These are phyloP conservation scores for Handroanthus guayacan DNA, from an alignment of 257 asterid species.

Conservation along the genomic window DNA sequence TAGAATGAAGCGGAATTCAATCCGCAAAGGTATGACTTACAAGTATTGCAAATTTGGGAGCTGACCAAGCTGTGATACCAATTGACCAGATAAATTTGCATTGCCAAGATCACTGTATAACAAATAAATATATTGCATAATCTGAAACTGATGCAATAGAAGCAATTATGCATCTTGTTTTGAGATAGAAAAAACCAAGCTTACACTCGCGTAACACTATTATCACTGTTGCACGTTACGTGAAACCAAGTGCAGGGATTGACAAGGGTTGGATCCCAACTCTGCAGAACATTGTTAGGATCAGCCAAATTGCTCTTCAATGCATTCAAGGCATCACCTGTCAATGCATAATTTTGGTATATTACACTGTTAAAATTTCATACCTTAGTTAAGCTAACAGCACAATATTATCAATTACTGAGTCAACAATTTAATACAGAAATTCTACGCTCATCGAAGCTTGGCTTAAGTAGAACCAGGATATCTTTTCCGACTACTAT, in stretches of 20 bases:
- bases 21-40: conserved; percentile 58
- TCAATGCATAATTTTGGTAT: conserved; percentile 27
- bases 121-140: conserved; percentile 26
- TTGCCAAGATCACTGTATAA: conserved; percentile 91
- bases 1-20: conserved; percentile 10
- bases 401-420: conserved; percentile 10
- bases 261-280: conserved; percentile 97
- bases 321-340: conserved; percentile 96
- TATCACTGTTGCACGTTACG: conserved; percentile 84
- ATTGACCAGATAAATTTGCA: conserved; percentile 89
- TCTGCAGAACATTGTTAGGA: conserved; percentile 92
- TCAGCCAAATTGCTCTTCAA: conserved; percentile 78
- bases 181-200: conserved; percentile 35
- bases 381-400: conserved; percentile 7
- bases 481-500: neutral
- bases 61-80: conserved; percentile 91
- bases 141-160: neutral
- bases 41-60: conserved; percentile 80
- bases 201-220: conserved; percentile 92
- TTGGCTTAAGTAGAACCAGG: conserved; percentile 5
- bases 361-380: conserved; percentile 2
- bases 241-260: conserved; percentile 99
- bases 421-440: neutral
- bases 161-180: conserved; percentile 19
- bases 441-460: neutral